Evolutionary conservation across 805 yeast genomes (phyloP), one percentile per base, ranked within the genome.

Genomic region (Maudiozyma turicensis): DNA sequence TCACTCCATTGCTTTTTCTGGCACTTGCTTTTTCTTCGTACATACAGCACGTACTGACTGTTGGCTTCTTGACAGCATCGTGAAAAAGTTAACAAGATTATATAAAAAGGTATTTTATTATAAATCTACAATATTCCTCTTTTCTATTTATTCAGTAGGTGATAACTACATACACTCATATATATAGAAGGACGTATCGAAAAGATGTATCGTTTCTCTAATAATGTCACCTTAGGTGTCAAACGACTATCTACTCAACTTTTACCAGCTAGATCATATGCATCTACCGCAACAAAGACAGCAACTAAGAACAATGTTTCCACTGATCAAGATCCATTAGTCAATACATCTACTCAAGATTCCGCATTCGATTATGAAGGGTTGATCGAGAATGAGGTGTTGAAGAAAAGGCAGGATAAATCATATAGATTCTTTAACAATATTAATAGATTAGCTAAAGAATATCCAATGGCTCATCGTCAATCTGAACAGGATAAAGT

Each of bases 341-440:
- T 68, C 6, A 65, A 63, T 49, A 57, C 68, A 44, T 66, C 72
- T 1, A 68, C 81, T 28, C 69, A 74, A 30, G 87, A 81, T 52
- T 44, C 67, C 2, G 44, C 76, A 1, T 88, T 83, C 67, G 91
- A 86, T 65, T 90, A 81, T 67, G 75, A 79, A 46, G 86, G 86
- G 2, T 74, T 79, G 56, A 81, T 88, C 64, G 76, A 77, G 50
- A 65, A 67, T 44, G 93, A 89, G 59, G 72, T 93, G 52, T 66
- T 72, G 50, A 77, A 77, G 63, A 93, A 93, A 72, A 81, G 95
- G 65, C 58, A 71, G 45, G 99, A 93, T 73, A 87, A 86, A 67
- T 88, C 97, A 26, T 93, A 93, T 71, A 84, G 99, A 60, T 91
- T 78, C 68, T 93, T 93, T 77, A 93, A 93, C 78, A 93, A 93